These are phyloP conservation scores for Straminergon stramineum DNA, from an alignment of 225 moss, liverwort and hornwort species.

Conservation along the genomic window DNA sequence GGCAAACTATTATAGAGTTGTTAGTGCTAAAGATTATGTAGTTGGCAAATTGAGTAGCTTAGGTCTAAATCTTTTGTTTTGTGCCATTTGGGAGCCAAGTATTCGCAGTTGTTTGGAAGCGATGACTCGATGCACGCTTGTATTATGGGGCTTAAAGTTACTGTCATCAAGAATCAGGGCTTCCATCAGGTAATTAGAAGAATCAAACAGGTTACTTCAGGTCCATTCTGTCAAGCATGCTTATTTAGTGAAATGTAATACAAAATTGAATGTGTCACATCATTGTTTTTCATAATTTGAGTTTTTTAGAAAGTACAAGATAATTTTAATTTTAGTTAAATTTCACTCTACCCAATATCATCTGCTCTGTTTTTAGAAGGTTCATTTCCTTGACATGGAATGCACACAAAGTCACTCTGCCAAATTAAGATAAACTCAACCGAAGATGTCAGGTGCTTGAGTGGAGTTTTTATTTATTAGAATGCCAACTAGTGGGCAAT, in stretches of 20 bases:
- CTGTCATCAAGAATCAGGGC: slow-evolving; percentile 34
- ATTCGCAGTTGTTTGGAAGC: slow-evolving; percentile 45
- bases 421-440: background rate
- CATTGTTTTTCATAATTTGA: too few relatives aligned
- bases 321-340: too few relatives aligned
- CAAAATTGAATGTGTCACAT: background rate
- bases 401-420: too few relatives aligned
- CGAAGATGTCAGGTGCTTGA: background rate
- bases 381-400: too few relatives aligned
- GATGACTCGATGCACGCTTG: slow-evolving; percentile 57
- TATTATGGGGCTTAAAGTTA: slow-evolving; percentile 48
- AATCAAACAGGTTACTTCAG: background rate
- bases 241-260: background rate
- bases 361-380: too few relatives aligned
- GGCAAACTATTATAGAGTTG: background rate
- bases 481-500: background rate
- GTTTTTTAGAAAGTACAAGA: too few relatives aligned
- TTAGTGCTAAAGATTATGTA: background rate
- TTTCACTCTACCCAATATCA: too few relatives aligned
- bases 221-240: background rate
- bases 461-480: background rate
- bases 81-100: background rate
- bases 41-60: background rate
- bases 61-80: background rate
- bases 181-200: slow-evolving; percentile 28